These are phyloP conservation scores for Aspergillus niger DNA, from an alignment of 2,329 filamentous ascomycete species.

Conservation along the genomic window DNA sequence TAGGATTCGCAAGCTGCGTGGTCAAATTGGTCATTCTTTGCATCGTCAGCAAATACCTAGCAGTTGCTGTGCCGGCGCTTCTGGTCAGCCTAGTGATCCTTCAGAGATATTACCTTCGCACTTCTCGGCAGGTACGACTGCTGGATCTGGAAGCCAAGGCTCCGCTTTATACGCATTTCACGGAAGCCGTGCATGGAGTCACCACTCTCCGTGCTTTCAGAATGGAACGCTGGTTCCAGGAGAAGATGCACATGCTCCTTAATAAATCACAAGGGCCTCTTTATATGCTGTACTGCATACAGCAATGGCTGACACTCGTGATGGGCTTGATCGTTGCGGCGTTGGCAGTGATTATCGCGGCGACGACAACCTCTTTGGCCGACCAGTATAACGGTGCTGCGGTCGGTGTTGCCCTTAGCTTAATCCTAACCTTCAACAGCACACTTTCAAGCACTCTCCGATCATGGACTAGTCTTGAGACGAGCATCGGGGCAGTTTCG, in stretches of 20 bases:
- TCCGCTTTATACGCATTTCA: slow-evolving; percentile 5
- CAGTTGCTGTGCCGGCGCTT: not conserved
- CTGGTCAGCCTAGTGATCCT: not conserved
- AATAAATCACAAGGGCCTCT: slow-evolving; percentile 47
- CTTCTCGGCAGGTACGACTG: slow-evolving; percentile 5
- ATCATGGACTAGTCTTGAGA: slow-evolving; percentile 26
- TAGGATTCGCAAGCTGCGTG: not conserved
- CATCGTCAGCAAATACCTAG: not conserved
- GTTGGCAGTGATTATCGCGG: slow-evolving; percentile 45
- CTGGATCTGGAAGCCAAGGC: slow-evolving; percentile 12
- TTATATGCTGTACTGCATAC: slow-evolving; percentile 48
- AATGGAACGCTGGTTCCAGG: not conserved
- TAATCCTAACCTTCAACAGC: slow-evolving; percentile 50
- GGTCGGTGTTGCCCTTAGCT: slow-evolving; percentile 50
- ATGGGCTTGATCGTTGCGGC: slow-evolving; percentile 47
- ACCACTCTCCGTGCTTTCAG: not conserved
- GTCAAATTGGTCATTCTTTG: not conserved
- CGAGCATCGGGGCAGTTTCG: slow-evolving; percentile 39
- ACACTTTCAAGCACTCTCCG: slow-evolving; percentile 39
- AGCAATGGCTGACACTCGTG: slow-evolving; percentile 45
- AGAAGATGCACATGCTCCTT: slow-evolving; percentile 25
- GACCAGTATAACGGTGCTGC: slow-evolving; percentile 43
- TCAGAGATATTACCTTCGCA: slow-evolving; percentile 10
- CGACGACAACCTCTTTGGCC: slow-evolving; percentile 41
- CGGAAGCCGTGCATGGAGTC: not conserved